Evolutionary conservation across 2,329 filamentous ascomycete genomes (phyloP).

Genomic region (Periglandula ipomoeae): DNA sequence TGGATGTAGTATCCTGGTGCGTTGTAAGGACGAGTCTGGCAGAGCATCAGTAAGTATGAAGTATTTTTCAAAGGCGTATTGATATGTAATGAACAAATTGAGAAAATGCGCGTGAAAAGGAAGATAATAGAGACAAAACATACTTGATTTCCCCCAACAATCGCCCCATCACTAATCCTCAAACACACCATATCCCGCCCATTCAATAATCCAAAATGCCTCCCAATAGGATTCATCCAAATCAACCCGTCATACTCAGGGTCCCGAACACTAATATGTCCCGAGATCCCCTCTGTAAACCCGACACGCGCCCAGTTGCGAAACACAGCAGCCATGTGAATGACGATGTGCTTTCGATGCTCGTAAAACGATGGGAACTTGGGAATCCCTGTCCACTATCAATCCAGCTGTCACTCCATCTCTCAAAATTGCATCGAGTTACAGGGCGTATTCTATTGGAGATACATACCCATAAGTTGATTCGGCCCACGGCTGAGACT

Average conservation of each 20-base stretch:
- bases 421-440: too few relatives aligned
- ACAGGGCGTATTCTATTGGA: too few relatives aligned
- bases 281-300: too few relatives aligned
- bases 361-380: slow-evolving; percentile 28
- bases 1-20: slow-evolving; percentile 64
- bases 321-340: slow-evolving; percentile 57
- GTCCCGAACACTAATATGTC: slow-evolving; percentile 58
- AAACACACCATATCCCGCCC: slow-evolving; percentile 61
- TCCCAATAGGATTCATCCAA: slow-evolving; percentile 63
- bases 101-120: too few relatives aligned
- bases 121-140: slow-evolving; percentile 1
- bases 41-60: too few relatives aligned
- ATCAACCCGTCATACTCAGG: slow-evolving; percentile 51
- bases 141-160: slow-evolving; percentile 51
- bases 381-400: too few relatives aligned
- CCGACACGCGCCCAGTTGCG: slow-evolving; percentile 23
- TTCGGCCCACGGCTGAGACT: too few relatives aligned
- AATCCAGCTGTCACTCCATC: too few relatives aligned
- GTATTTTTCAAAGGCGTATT: too few relatives aligned
- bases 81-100: too few relatives aligned
- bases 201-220: slow-evolving; percentile 57
- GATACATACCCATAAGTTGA: too few relatives aligned
- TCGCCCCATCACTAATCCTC: slow-evolving; percentile 45
- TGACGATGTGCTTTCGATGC: slow-evolving; percentile 53
- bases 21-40: slow-evolving; percentile 47